These are phyloP conservation scores for Scorias spongiosa DNA, from an alignment of 2,329 filamentous ascomycete genomes.

Conservation along the genomic window DNA sequence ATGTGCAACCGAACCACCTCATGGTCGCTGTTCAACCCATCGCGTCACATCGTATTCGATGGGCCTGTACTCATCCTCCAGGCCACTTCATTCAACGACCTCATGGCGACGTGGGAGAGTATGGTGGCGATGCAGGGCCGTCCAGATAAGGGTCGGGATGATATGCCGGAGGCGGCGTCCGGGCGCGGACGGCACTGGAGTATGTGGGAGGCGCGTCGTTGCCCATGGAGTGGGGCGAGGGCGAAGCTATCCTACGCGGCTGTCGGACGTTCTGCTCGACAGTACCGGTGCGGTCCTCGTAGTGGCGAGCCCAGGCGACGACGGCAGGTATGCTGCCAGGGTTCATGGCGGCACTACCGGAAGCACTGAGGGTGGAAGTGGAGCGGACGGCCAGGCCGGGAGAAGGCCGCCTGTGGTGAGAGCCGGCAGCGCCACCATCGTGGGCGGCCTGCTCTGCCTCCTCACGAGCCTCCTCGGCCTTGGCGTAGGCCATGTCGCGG, in stretches of 20 bases:
- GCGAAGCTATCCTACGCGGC: slow-evolving; percentile 9
- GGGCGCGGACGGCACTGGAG: slow-evolving; percentile 12
- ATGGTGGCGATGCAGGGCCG: not conserved
- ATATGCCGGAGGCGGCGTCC: slow-evolving; percentile 18
- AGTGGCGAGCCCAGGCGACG: slow-evolving; percentile 16
- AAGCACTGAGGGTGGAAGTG: not conserved
- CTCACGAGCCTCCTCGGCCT: slow-evolving; percentile 16
- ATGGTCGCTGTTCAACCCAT: too few relatives aligned
- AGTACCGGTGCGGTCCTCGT: slow-evolving; percentile 7
- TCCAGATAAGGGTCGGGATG: slow-evolving; percentile 6
- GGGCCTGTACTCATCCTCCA: too few relatives aligned
- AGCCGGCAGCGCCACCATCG: slow-evolving; percentile 1
- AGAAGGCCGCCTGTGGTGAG: slow-evolving; percentile 1
- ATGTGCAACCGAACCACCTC: too few relatives aligned
- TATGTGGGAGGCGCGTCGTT: slow-evolving; percentile 10
- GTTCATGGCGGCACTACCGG: slow-evolving; percentile 1
- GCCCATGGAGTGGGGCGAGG: not conserved
- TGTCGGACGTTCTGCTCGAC: slow-evolving; percentile 10
- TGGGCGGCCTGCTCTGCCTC: slow-evolving; percentile 11
- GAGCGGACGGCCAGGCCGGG: slow-evolving; percentile 1
- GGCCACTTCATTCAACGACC: too few relatives aligned
- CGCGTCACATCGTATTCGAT: too few relatives aligned
- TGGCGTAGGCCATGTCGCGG: slow-evolving; percentile 11
- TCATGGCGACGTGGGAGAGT: not conserved
- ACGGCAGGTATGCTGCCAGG: slow-evolving; percentile 13